A percentile compares a stretch with the other conserved stretches of the same genome.
Conservation (phyloP, 2,329 filamentous ascomycete genomes). For the Cercospora canescens region DNA sequence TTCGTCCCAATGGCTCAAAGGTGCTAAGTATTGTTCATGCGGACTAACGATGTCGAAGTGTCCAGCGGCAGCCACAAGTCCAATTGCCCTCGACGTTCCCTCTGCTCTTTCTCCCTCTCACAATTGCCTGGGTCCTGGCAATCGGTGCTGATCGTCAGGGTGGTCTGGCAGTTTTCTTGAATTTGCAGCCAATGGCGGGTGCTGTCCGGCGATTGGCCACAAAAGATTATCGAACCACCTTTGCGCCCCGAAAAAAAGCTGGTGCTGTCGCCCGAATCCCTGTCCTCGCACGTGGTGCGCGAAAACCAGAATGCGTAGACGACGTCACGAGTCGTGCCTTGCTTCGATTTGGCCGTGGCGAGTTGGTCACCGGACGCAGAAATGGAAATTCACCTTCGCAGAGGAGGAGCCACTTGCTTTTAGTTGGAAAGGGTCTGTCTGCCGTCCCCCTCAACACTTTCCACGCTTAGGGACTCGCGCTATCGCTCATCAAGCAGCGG, state of each 20-base stretch:
- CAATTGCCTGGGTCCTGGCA: background rate
- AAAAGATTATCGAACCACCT: conserved; percentile 5
- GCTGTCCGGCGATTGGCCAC: background rate
- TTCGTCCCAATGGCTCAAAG: background rate
- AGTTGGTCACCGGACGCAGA: background rate
- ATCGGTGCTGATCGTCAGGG: background rate
- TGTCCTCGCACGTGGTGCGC: background rate
- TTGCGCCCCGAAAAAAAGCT: background rate
- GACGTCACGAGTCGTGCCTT: background rate
- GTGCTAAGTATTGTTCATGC: background rate
- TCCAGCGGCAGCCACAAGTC: conserved; percentile 24
- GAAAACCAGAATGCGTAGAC: background rate
- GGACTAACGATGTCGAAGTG: background rate
- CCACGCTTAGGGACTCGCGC: background rate
- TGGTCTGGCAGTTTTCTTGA: background rate
- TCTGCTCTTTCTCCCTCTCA: background rate
- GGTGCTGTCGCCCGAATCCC: background rate
- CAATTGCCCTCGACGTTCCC: background rate
- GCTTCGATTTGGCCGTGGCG: background rate
- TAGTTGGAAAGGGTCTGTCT: background rate
- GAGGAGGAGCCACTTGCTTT: background rate
- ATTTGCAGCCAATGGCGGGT: background rate
- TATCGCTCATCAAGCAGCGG: background rate
- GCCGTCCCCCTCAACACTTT: background rate
- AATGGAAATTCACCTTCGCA: background rate